Evolutionary conservation across 805 yeast species (phyloP).

Genomic region (Ogataea wickerhamii): DNA sequence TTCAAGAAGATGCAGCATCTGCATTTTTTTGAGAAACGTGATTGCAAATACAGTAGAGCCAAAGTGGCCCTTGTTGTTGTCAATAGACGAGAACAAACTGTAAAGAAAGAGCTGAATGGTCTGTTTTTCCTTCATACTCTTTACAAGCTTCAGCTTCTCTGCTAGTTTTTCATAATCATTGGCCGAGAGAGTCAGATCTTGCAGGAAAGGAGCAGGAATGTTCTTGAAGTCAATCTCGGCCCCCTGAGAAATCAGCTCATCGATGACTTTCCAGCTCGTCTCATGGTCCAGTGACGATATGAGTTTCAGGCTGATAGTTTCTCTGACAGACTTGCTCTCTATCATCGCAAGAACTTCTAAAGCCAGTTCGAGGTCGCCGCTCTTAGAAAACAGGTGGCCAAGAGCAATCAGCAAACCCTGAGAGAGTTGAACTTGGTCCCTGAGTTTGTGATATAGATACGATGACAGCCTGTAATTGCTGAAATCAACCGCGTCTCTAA

Average conservation of each 20-base stretch:
- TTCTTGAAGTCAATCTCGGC: neutral
- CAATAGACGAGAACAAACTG: conserved; percentile 18
- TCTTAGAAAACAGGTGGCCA: conserved; percentile 7
- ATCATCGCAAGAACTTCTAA: conserved; percentile 10
- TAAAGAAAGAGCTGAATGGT: conserved; percentile 14
- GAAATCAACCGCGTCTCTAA: conserved; percentile 11
- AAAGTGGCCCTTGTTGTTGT: conserved; percentile 16
- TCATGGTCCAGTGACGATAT: conserved; percentile 7
- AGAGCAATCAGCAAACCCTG: conserved; percentile 8
- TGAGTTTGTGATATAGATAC: conserved; percentile 3
- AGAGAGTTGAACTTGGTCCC: conserved; percentile 6
- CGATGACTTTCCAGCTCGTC: conserved; percentile 10
- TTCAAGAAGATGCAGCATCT: conserved; percentile 6
- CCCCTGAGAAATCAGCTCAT: conserved; percentile 5
- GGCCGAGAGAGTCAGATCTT: conserved; percentile 5
- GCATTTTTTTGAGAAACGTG: conserved; percentile 5
- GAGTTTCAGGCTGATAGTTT: conserved; percentile 6
- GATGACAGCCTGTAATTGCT: conserved; percentile 5
- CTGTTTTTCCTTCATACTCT: conserved; percentile 1
- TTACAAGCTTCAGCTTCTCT: conserved; percentile 1
- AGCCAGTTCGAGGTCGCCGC: conserved; percentile 9
- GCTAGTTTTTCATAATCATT: conserved; percentile 7
- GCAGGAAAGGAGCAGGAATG: conserved; percentile 5
- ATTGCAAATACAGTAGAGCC: conserved; percentile 16
- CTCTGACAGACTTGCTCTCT: conserved; percentile 3